phyloP scores from a whole-genome alignment of 1,284 basidiomycete species.

The Malassezia caprae region DNA sequence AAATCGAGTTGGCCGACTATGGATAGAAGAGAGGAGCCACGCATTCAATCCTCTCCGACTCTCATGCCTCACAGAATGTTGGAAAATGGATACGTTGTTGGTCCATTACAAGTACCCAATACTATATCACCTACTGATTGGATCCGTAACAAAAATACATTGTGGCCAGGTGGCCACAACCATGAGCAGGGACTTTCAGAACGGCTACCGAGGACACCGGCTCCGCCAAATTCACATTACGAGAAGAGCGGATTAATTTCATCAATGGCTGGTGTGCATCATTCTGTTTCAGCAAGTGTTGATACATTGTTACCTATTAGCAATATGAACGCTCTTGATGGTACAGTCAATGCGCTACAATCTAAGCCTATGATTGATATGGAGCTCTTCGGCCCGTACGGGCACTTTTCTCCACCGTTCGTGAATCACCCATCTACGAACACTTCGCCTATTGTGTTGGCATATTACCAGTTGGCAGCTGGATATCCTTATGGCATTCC shows the following conservation, averaged over 20 bases:
- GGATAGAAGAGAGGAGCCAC: neutral
- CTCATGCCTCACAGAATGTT: neutral
- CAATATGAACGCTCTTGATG: neutral
- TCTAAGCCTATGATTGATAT: neutral
- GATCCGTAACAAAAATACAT: neutral
- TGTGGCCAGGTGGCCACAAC: neutral
- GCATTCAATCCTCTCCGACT: neutral
- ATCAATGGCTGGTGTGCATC: neutral
- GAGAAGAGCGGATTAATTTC: neutral
- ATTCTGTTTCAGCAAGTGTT: neutral
- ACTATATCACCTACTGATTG: neutral
- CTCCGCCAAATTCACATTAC: neutral
- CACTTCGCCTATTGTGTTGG: slow-evolving; percentile 1
- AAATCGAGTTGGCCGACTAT: neutral
- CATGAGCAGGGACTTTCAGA: neutral
- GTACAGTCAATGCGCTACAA: neutral
- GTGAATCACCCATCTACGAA: neutral
- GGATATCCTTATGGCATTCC: slow-evolving; percentile 14
- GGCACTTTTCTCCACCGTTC: neutral
- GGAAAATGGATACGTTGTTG: neutral
- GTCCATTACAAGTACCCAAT: neutral
- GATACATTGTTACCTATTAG: neutral
- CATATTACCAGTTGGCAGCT: slow-evolving; percentile 13
- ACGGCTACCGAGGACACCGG: neutral
- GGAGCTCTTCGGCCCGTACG: neutral